Percentiles rank a stretch among this genome's conserved stretches.
phyloP scores from a whole-genome alignment of 2,329 filamentous ascomycete species.

The Capronia americana region DNA sequence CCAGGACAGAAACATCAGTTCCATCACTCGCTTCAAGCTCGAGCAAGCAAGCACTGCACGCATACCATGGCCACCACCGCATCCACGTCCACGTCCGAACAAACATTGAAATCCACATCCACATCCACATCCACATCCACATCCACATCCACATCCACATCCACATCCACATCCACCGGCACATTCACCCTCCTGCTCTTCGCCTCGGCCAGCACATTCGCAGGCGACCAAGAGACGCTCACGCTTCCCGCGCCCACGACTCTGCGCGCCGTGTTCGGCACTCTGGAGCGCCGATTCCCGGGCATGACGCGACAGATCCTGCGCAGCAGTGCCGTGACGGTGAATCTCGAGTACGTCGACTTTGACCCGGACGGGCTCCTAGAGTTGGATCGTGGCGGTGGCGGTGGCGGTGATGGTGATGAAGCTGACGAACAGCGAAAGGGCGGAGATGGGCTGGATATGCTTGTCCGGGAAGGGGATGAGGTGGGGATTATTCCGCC shows the following conservation, averaged over 20 bases:
- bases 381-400: neutral
- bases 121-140: neutral
- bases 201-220: constrained; percentile 51
- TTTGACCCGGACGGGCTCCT: constrained; percentile 32
- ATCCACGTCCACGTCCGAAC: neutral
- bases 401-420: neutral
- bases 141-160: neutral
- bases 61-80: too few relatives aligned
- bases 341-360: constrained; percentile 55
- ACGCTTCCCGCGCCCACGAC: constrained; percentile 50
- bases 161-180: constrained; percentile 13
- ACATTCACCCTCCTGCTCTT: constrained; percentile 56
- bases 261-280: constrained; percentile 46
- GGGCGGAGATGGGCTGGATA: constrained; percentile 25
- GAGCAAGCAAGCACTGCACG: too few relatives aligned
- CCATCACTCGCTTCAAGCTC: too few relatives aligned
- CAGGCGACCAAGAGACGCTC: constrained; percentile 48
- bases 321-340: constrained; percentile 49
- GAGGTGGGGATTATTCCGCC: constrained; percentile 57
- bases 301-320: constrained; percentile 51
- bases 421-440: neutral
- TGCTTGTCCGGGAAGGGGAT: constrained; percentile 47
- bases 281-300: constrained; percentile 50
- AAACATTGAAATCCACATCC: too few relatives aligned
- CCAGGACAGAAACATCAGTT: too few relatives aligned